A percentile compares a stretch with the other conserved stretches of the same genome.
Evolutionary conservation across 352 stramenopile species (phyloP).

Genomic region (Pythium oligandrum): DNA sequence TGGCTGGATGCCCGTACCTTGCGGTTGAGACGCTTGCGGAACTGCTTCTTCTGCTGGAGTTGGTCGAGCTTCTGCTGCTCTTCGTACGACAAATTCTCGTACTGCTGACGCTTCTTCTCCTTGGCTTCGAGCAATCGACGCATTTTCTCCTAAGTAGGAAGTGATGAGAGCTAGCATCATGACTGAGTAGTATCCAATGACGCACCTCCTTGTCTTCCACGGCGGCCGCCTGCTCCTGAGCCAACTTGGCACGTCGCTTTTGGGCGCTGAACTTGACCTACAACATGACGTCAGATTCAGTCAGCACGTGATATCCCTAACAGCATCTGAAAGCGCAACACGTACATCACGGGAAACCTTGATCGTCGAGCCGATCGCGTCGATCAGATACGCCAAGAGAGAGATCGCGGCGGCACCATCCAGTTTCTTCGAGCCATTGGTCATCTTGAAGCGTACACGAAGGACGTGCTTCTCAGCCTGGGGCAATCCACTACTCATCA

Average conservation of each 20-base stretch:
- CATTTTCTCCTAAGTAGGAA: slow-evolving; percentile 29
- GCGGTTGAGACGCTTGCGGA: slow-evolving; percentile 60
- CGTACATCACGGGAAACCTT: slow-evolving; percentile 74
- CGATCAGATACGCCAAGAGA: slow-evolving; percentile 49
- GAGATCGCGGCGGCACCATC: slow-evolving; percentile 40
- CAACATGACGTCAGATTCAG: background rate
- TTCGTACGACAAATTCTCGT: slow-evolving; percentile 73
- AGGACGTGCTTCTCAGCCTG: slow-evolving; percentile 56
- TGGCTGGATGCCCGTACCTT: slow-evolving; percentile 29
- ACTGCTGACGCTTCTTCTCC: slow-evolving; percentile 80
- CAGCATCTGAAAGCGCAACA: background rate
- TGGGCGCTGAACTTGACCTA: slow-evolving; percentile 70
- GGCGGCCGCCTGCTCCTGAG: slow-evolving; percentile 36
- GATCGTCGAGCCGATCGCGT: slow-evolving; percentile 61
- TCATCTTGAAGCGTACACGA: slow-evolving; percentile 58
- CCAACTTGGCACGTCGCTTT: slow-evolving; percentile 69
- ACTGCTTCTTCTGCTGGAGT: slow-evolving; percentile 63
- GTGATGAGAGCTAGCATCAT: background rate
- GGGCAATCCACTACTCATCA: slow-evolving; percentile 53
- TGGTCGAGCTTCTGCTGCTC: slow-evolving; percentile 76
- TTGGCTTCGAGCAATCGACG: slow-evolving; percentile 46
- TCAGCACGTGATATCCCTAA: background rate
- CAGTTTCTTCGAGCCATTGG: slow-evolving; percentile 53
- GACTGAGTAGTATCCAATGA: background rate
- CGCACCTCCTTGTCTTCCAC: slow-evolving; percentile 27